Evolutionary conservation across 352 stramenopile genomes (phyloP).

Genomic region (Paralagenidium karlingii): DNA sequence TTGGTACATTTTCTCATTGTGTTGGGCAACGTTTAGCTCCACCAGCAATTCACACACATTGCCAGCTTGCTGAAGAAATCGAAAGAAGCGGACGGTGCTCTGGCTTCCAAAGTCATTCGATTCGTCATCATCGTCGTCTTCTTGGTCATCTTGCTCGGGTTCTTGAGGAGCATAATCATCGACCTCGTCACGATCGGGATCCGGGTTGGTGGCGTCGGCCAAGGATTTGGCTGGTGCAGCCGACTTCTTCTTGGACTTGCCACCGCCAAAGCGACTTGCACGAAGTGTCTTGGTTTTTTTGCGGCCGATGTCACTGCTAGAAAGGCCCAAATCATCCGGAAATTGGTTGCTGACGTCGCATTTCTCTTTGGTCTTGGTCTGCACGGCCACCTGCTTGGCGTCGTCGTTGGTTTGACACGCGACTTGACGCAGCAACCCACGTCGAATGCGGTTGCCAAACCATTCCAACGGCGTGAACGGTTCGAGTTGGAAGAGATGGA

Average conservation of each 20-base stretch:
- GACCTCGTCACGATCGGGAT: too few relatives aligned
- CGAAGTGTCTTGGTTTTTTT: too few relatives aligned
- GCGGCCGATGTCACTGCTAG: too few relatives aligned
- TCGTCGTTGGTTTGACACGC: constrained; percentile 51
- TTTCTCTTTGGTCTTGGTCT: constrained; percentile 29
- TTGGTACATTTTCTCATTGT: not conserved
- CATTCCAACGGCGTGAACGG: constrained; percentile 46
- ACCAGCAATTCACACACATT: constrained; percentile 42
- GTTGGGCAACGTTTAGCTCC: constrained; percentile 22
- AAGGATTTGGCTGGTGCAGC: too few relatives aligned
- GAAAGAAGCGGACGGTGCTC: constrained; percentile 37
- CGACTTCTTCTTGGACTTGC: too few relatives aligned
- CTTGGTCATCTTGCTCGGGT: too few relatives aligned
- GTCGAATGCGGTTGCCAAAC: constrained; percentile 31
- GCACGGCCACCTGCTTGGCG: constrained; percentile 23
- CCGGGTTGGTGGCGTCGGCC: too few relatives aligned
- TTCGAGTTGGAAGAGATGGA: constrained; percentile 43
- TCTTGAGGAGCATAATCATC: too few relatives aligned
- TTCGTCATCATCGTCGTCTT: not conserved
- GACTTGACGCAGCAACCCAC: constrained; percentile 30
- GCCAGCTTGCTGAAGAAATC: constrained; percentile 40
- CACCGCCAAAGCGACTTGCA: constrained; percentile 2
- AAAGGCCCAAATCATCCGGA: constrained; percentile 58
- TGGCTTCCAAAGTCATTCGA: constrained; percentile 5
- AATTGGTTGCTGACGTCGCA: constrained; percentile 55